Evolutionary conservation across 2,329 filamentous ascomycete species (phyloP).

Genomic region (Herpotrichia juniperi): DNA sequence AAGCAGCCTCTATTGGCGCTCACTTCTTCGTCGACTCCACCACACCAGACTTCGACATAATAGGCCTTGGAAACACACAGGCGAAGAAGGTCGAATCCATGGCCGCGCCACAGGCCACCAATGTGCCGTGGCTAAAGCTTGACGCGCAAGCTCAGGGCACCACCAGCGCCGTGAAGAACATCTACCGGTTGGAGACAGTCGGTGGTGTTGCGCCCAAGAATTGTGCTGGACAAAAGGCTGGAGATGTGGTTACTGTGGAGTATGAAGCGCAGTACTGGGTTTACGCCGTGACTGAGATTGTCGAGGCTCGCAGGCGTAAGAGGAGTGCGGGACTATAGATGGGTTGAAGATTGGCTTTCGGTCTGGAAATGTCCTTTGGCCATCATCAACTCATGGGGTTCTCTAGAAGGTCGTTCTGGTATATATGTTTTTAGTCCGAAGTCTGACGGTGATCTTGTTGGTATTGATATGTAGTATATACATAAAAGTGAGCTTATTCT

Average conservation of each 20-base stretch:
- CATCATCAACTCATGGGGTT: not conserved
- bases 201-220: constrained; percentile 77
- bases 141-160: constrained; percentile 47
- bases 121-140: constrained; percentile 83
- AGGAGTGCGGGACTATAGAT: constrained; percentile 1
- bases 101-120: constrained; percentile 66
- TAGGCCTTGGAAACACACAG: constrained; percentile 67
- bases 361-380: not conserved
- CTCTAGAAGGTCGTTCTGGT: not conserved
- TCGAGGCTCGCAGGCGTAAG: constrained; percentile 5
- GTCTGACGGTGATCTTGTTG: not conserved
- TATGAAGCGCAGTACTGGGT: constrained; percentile 85
- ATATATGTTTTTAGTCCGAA: not conserved
- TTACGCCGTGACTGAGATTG: constrained; percentile 33
- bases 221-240: constrained; percentile 60
- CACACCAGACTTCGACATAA: constrained; percentile 82
- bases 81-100: constrained; percentile 68
- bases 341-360: not conserved
- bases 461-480: too few relatives aligned
- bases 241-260: constrained; percentile 69
- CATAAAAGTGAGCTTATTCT: too few relatives aligned
- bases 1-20: constrained; percentile 59
- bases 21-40: constrained; percentile 79
- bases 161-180: constrained; percentile 63
- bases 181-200: constrained; percentile 84